Evolutionary conservation across 371 early-diverging fungal species (phyloP).

Genomic region (Umbelopsis sp.): DNA sequence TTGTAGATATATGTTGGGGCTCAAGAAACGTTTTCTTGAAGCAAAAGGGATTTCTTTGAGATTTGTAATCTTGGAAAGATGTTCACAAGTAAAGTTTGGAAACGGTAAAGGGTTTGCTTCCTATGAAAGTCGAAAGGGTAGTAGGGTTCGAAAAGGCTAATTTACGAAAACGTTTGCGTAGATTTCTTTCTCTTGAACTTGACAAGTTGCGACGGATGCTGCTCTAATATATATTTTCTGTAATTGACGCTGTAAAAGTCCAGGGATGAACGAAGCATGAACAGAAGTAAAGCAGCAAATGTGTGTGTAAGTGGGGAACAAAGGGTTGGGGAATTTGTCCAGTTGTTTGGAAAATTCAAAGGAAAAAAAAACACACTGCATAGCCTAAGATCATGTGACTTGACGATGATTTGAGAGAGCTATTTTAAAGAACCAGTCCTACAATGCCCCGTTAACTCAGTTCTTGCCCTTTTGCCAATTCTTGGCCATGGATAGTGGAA

Average conservation of each 20-base stretch:
- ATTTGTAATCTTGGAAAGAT: slow-evolving; percentile 19
- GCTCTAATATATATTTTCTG: slow-evolving; percentile 51
- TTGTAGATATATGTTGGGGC: slow-evolving; percentile 12
- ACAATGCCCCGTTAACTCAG: neutral
- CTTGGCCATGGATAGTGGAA: slow-evolving; percentile 4
- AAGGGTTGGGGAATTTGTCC: neutral
- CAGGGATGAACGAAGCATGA: slow-evolving; percentile 52
- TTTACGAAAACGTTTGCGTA: slow-evolving; percentile 28
- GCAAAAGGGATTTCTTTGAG: slow-evolving; percentile 13
- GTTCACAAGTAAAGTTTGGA: slow-evolving; percentile 15
- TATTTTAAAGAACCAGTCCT: neutral
- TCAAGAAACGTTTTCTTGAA: slow-evolving; percentile 19
- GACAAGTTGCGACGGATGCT: slow-evolving; percentile 42
- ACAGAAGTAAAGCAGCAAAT: slow-evolving; percentile 27
- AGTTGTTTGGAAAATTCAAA: slow-evolving; percentile 13
- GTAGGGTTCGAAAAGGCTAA: slow-evolving; percentile 20
- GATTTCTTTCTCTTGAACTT: slow-evolving; percentile 51
- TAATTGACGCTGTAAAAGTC: slow-evolving; percentile 44
- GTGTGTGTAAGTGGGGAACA: neutral
- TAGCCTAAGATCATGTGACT: neutral
- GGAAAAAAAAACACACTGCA: slow-evolving; percentile 3
- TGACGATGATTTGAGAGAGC: neutral
- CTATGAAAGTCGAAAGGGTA: slow-evolving; percentile 21
- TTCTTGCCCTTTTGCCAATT: neutral
- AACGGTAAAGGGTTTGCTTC: slow-evolving; percentile 21